A percentile compares a stretch with the other conserved stretches of the same genome.
Conservation (phyloP, 176 grass and related monocot species). For the Bothriochloa decipiens region DNA sequence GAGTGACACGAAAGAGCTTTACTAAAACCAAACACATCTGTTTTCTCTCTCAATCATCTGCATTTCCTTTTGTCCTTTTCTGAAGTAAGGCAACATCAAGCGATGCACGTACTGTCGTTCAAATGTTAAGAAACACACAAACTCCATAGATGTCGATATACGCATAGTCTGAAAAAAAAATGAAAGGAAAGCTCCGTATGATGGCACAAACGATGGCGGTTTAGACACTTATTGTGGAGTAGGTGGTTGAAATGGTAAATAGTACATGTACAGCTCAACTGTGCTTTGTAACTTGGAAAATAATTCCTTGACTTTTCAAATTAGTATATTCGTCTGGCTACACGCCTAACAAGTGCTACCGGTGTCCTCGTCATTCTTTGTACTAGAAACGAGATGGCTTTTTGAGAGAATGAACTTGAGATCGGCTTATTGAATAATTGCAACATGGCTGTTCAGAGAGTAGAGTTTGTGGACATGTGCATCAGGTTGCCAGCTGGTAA, state of each 20-base stretch:
- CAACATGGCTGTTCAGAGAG: not conserved
- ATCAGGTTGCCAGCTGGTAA: not conserved
- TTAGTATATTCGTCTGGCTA: not conserved
- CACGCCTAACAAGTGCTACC: not conserved
- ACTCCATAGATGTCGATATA: not conserved
- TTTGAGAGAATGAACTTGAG: not conserved
- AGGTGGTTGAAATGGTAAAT: conserved; percentile 1
- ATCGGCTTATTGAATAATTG: not conserved
- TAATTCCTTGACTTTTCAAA: not conserved
- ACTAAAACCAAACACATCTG: not conserved
- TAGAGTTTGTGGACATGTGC: conserved; percentile 6
- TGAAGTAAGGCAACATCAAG: not conserved
- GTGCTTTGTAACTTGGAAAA: not conserved
- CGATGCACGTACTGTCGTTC: not conserved
- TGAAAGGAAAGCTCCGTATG: not conserved
- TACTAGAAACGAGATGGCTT: not conserved
- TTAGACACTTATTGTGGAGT: not conserved
- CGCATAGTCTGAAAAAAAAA: not conserved
- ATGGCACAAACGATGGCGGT: not conserved
- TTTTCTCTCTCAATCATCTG: not conserved
- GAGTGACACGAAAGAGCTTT: not conserved
- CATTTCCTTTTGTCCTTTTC: not conserved
- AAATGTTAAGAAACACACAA: not conserved
- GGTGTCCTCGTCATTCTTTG: not conserved
- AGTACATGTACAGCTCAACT: not conserved